A percentile compares a stretch with the other conserved stretches of the same genome.
These are phyloP conservation scores for Neoscytalidium dimidiatum DNA, from an alignment of 2,329 filamentous ascomycete species.

Conservation along the genomic window DNA sequence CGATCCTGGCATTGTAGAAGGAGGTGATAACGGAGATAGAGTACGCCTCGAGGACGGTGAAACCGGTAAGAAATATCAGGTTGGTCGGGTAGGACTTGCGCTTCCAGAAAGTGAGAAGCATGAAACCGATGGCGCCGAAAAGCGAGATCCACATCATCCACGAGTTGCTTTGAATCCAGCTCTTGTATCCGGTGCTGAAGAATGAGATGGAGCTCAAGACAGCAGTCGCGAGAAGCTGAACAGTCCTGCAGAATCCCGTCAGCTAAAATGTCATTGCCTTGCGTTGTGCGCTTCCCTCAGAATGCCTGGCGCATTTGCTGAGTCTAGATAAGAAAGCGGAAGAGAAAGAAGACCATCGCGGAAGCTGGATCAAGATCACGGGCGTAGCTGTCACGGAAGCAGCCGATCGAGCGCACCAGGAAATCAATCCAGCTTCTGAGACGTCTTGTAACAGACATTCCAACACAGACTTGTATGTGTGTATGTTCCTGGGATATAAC, in stretches of 20 bases:
- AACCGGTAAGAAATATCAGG: slow-evolving; percentile 84
- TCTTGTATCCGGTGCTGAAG: slow-evolving; percentile 75
- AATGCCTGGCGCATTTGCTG: too few species aligned
- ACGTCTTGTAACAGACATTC: too few species aligned
- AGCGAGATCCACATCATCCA: slow-evolving; percentile 87
- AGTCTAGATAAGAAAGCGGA: too few species aligned
- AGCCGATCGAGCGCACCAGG: too few species aligned
- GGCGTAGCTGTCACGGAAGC: too few species aligned
- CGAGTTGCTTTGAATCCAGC: slow-evolving; percentile 82
- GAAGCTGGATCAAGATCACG: too few species aligned
- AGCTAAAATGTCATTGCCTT: background rate
- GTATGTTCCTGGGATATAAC: too few species aligned
- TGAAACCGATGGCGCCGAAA: slow-evolving; percentile 79
- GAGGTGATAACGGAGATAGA: slow-evolving; percentile 89
- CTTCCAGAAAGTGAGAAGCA: slow-evolving; percentile 92
- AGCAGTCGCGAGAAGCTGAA: slow-evolving; percentile 84
- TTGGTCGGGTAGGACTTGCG: slow-evolving; percentile 94
- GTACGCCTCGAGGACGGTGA: slow-evolving; percentile 93
- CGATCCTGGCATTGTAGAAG: slow-evolving; percentile 81
- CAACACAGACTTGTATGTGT: too few species aligned
- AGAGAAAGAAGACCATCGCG: too few species aligned
- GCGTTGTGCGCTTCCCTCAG: slow-evolving; percentile 33
- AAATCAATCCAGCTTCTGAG: too few species aligned
- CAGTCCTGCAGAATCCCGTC: slow-evolving; percentile 52
- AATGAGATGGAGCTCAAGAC: slow-evolving; percentile 82